Percentiles rank a stretch among this genome's conserved stretches.
These are phyloP conservation scores for Boechera stricta DNA, from an alignment of 345 rosid species.

Conservation along the genomic window DNA sequence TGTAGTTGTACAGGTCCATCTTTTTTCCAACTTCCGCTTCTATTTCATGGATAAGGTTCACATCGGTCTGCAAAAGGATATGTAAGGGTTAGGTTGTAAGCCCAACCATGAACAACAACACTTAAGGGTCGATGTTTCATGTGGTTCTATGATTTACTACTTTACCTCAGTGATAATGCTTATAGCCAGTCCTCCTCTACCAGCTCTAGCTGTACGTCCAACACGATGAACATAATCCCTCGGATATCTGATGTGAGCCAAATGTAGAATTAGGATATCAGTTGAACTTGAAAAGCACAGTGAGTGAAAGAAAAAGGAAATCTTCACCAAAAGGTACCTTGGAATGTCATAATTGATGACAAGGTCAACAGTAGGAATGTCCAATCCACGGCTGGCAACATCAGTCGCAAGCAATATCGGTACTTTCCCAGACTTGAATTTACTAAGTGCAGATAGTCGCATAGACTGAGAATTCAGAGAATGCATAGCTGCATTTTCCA, in stretches of 20 bases:
- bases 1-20: conserved; percentile 65
- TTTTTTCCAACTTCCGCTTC: conserved; percentile 76
- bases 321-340: conserved; percentile 52
- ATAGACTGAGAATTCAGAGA: conserved; percentile 80
- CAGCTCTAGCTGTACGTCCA: conserved; percentile 99
- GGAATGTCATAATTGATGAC: conserved; percentile 94
- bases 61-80: conserved; percentile 66
- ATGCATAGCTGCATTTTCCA: conserved; percentile 73
- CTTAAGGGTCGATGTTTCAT: background rate
- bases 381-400: conserved; percentile 97
- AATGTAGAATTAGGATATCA: conserved; percentile 2
- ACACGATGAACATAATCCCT: conserved; percentile 98
- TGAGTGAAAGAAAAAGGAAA: background rate
- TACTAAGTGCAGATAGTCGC: conserved; percentile 80
- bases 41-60: conserved; percentile 73
- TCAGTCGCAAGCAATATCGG: conserved; percentile 86
- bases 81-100: conserved; percentile 25
- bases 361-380: conserved; percentile 96
- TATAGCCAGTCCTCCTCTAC: conserved; percentile 88
- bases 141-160: conserved; percentile 4
- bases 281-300: background rate
- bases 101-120: conserved; percentile 14
- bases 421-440: conserved; percentile 83
- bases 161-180: conserved; percentile 84
- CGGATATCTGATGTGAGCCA: conserved; percentile 60